A percentile compares a stretch with the other conserved stretches of the same genome.
Conservation (phyloP, 371 early-diverging fungal genomes). For the Mucor mucedo region DNA sequence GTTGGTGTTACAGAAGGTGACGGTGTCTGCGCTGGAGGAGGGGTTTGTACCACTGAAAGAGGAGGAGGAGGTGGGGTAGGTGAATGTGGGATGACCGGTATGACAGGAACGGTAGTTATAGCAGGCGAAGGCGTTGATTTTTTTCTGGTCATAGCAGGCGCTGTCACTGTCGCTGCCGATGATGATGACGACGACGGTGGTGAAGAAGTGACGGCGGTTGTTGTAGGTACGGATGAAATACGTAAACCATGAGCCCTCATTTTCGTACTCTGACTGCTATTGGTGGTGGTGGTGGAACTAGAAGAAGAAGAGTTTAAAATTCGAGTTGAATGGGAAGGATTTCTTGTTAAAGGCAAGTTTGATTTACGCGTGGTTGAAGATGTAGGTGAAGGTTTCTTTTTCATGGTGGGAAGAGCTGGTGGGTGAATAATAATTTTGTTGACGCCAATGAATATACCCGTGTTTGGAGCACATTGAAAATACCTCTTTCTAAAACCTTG, state of each 20-base stretch:
- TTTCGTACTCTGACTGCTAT: neutral
- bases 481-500: slow-evolving; percentile 45
- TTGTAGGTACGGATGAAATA: slow-evolving; percentile 3
- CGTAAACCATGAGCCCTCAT: slow-evolving; percentile 10
- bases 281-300: slow-evolving; percentile 10
- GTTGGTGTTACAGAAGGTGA: neutral
- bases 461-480: slow-evolving; percentile 70
- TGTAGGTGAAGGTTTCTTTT: slow-evolving; percentile 9
- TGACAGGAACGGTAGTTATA: neutral
- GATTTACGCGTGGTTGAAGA: slow-evolving; percentile 20
- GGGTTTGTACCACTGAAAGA: no score
- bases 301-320: slow-evolving; percentile 13
- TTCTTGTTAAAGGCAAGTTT: slow-evolving; percentile 16
- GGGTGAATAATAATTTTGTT: slow-evolving; percentile 57
- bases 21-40: no score
- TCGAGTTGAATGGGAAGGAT: slow-evolving; percentile 1
- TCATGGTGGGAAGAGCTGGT: slow-evolving; percentile 13
- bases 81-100: neutral
- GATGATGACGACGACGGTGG: no score
- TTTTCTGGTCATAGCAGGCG: slow-evolving; percentile 5
- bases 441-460: slow-evolving; percentile 73
- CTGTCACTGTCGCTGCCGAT: neutral
- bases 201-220: no score
- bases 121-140: slow-evolving; percentile 17
- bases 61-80: no score